phyloP scores from a whole-genome alignment of 2,329 filamentous ascomycete species.

The Paraconiothyrium brasiliense region DNA sequence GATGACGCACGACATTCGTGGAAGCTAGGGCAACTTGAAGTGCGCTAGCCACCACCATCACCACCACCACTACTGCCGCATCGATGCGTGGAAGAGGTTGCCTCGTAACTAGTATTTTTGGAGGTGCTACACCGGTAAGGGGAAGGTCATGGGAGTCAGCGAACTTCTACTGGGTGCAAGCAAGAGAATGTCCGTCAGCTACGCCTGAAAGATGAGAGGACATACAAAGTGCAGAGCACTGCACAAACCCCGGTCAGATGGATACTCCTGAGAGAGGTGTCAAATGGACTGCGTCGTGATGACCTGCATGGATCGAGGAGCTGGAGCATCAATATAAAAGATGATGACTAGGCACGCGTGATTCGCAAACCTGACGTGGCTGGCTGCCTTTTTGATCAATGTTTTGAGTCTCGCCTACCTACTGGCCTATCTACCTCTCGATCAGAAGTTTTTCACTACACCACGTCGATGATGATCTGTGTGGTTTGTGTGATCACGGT shows the following conservation, averaged over 20 bases:
- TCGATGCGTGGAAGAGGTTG: too few species aligned
- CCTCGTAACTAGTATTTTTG: too few species aligned
- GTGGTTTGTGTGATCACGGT: constrained; percentile 13
- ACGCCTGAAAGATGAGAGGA: too few species aligned
- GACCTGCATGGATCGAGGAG: neutral
- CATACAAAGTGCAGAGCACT: neutral
- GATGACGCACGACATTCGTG: neutral
- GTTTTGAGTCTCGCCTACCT: neutral
- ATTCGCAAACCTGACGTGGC: neutral
- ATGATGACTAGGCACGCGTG: neutral
- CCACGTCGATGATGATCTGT: constrained; percentile 20
- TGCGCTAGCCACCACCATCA: neutral
- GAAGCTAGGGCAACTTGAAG: neutral
- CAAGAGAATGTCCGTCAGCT: too few species aligned
- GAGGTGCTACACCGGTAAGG: too few species aligned
- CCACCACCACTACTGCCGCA: neutral
- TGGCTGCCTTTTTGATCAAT: neutral
- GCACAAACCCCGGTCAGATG: neutral
- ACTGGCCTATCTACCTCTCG: neutral
- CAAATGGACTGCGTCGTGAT: neutral
- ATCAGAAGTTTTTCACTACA: constrained; percentile 5
- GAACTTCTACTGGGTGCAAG: too few species aligned
- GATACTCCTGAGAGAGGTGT: neutral
- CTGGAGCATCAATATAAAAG: neutral
- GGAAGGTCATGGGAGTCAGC: too few species aligned